Conservation (phyloP, 2,329 filamentous ascomycete species). For the Coniochaeta hoffmannii region DNA sequence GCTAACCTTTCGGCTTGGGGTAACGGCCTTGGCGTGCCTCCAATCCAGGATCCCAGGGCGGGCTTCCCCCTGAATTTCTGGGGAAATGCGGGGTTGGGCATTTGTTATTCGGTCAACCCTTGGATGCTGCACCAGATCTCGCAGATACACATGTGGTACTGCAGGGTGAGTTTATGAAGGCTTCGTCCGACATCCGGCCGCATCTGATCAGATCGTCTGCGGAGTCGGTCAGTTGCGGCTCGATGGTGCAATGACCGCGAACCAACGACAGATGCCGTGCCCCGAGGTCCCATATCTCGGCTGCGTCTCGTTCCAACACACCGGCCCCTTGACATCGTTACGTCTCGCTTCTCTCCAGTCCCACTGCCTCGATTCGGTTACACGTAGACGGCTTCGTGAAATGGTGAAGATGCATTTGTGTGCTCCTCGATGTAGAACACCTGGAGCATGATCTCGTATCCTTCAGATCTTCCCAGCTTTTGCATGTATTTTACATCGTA, state of each 20-base stretch:
- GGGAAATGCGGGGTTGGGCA: constrained; percentile 1
- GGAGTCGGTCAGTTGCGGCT: too few relatives aligned
- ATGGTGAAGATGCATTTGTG: not conserved
- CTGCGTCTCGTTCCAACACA: not conserved
- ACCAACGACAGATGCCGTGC: not conserved
- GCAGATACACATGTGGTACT: too few relatives aligned
- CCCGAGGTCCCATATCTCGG: not conserved
- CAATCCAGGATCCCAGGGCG: not conserved
- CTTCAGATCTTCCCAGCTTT: not conserved
- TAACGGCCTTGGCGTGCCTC: not conserved
- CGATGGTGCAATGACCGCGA: too few relatives aligned
- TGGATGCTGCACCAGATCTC: not conserved
- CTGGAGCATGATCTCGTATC: not conserved
- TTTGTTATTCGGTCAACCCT: not conserved
- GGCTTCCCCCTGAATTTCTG: not conserved
- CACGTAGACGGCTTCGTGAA: not conserved
- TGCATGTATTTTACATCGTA: not conserved
- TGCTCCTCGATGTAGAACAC: not conserved
- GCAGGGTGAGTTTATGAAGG: too few relatives aligned
- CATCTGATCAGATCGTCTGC: too few relatives aligned
- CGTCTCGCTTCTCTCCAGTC: too few relatives aligned
- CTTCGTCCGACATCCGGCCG: not conserved
- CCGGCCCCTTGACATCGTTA: not conserved
- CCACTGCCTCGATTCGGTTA: not conserved
- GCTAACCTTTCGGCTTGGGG: not conserved